Conservation (phyloP, 1,139 yeast species). For the Hansenula lynferdii region DNA sequence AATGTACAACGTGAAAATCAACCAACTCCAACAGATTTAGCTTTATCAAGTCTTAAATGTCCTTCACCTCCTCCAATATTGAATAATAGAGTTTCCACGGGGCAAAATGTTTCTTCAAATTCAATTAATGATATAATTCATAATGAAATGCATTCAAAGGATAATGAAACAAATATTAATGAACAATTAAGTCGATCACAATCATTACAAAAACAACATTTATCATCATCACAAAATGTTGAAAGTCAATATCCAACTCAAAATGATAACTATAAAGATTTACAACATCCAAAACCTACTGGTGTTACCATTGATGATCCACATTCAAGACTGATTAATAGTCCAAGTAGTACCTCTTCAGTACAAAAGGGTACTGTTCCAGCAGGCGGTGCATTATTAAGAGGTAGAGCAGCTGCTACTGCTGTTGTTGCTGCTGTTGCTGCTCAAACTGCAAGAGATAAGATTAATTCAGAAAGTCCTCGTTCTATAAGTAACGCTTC, state of each 20-base stretch:
- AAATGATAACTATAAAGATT: constrained; percentile 1
- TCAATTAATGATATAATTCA: constrained; percentile 18
- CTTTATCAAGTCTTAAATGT: constrained; percentile 53
- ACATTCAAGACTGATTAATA: constrained; percentile 1
- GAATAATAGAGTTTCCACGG: constrained; percentile 29
- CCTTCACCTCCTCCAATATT: constrained; percentile 70
- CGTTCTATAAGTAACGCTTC: not conserved
- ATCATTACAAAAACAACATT: not conserved
- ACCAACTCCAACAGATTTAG: constrained; percentile 33
- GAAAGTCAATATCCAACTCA: not conserved
- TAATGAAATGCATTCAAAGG: constrained; percentile 10
- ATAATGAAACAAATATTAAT: constrained; percentile 2
- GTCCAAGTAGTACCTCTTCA: constrained; percentile 5
- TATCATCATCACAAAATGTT: not conserved
- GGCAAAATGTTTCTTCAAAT: constrained; percentile 15
- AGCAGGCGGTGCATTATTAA: constrained; percentile 46
- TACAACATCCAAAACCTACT: constrained; percentile 5
- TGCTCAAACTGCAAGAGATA: constrained; percentile 28
- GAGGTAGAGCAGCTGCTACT: constrained; percentile 31
- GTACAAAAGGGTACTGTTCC: constrained; percentile 39
- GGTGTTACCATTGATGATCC: constrained; percentile 3
- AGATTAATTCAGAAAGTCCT: constrained; percentile 16
- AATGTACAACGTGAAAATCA: not conserved
- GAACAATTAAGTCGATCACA: not conserved
- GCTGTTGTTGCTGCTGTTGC: constrained; percentile 31